phyloP scores from a whole-genome alignment of 208 protist genomes.

The Leishmania major region DNA sequence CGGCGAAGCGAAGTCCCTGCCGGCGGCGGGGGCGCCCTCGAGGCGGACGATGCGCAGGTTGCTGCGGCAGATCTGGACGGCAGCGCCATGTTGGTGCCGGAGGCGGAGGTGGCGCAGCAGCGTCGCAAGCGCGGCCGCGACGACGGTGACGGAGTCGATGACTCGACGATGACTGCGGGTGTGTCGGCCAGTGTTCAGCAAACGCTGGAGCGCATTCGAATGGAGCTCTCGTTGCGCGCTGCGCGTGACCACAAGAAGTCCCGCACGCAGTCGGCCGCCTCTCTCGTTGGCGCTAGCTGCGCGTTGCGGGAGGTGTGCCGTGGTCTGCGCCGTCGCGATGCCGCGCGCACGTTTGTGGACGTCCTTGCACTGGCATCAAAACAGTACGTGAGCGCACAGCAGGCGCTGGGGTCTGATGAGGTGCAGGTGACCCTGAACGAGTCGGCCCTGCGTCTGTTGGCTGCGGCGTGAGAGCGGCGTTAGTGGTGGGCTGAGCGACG shows the following conservation, averaged over 20 bases:
- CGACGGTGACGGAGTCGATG: conserved; percentile 7
- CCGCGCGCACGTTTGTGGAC: conserved; percentile 82
- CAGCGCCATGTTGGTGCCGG: conserved; percentile 5
- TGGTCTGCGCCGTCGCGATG: conserved; percentile 62
- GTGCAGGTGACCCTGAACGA: conserved; percentile 52
- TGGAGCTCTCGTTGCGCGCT: conserved; percentile 10
- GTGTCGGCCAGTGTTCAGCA: conserved; percentile 48
- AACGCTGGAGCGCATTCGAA: conserved; percentile 61
- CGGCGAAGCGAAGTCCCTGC: conserved; percentile 8
- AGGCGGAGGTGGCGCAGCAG: conserved; percentile 8
- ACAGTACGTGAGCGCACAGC: conserved; percentile 51
- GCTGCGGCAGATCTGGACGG: conserved; percentile 12
- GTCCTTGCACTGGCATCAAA: conserved; percentile 78
- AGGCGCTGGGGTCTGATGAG: conserved; percentile 29
- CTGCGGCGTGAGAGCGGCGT: conserved; percentile 6
- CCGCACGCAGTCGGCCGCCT: conserved; percentile 13
- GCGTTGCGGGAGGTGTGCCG: conserved; percentile 49
- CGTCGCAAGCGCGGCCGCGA: conserved; percentile 25
- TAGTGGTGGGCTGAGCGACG: not conserved
- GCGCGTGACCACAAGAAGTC: conserved; percentile 24
- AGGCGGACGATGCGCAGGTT: conserved; percentile 16
- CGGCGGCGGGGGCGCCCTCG: conserved; percentile 1
- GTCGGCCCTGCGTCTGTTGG: conserved; percentile 27
- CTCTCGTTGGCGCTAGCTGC: conserved; percentile 44
- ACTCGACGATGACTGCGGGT: conserved; percentile 13